Conservation (phyloP, 2,329 filamentous ascomycete genomes). For the Pseudogymnoascus sp. region DNA sequence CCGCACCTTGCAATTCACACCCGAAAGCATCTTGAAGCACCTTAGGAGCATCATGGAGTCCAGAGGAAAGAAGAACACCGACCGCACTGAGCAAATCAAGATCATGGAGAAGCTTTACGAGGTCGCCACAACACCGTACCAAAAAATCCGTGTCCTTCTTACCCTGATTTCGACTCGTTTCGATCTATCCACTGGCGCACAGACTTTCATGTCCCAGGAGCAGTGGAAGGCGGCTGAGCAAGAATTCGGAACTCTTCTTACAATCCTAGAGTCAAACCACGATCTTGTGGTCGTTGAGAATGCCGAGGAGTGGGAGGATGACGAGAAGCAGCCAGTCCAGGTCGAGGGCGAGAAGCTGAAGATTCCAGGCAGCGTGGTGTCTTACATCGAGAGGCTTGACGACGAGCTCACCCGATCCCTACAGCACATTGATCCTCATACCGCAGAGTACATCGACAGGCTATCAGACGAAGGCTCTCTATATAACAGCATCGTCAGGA, state of each 20-base stretch:
- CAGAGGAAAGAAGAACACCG: slow-evolving; percentile 97
- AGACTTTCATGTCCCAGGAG: slow-evolving; percentile 81
- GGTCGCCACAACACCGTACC: slow-evolving; percentile 84
- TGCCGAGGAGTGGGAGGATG: slow-evolving; percentile 98
- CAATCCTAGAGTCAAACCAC: slow-evolving; percentile 68
- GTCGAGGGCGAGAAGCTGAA: slow-evolving; percentile 72
- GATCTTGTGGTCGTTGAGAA: slow-evolving; percentile 83
- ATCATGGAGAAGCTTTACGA: slow-evolving; percentile 95
- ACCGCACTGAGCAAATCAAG: slow-evolving; percentile 87
- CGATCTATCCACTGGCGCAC: slow-evolving; percentile 74
- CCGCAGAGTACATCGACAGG: slow-evolving; percentile 95
- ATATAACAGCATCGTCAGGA: slow-evolving; percentile 87
- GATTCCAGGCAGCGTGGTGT: slow-evolving; percentile 88
- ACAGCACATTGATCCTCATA: slow-evolving; percentile 96
- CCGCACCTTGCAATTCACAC: slow-evolving; percentile 82
- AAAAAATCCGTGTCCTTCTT: slow-evolving; percentile 84
- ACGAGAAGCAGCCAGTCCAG: slow-evolving; percentile 80
- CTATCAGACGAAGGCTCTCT: slow-evolving; percentile 82
- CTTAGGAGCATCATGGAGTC: slow-evolving; percentile 88
- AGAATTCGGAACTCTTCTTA: slow-evolving; percentile 71
- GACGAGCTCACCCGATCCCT: slow-evolving; percentile 96
- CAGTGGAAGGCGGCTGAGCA: slow-evolving; percentile 94
- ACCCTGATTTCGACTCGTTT: slow-evolving; percentile 91
- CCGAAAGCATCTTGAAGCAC: slow-evolving; percentile 97
- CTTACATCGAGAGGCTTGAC: slow-evolving; percentile 88